These are phyloP conservation scores for Scedosporium dehoogii DNA, from an alignment of 2,329 filamentous ascomycete species.

Conservation along the genomic window DNA sequence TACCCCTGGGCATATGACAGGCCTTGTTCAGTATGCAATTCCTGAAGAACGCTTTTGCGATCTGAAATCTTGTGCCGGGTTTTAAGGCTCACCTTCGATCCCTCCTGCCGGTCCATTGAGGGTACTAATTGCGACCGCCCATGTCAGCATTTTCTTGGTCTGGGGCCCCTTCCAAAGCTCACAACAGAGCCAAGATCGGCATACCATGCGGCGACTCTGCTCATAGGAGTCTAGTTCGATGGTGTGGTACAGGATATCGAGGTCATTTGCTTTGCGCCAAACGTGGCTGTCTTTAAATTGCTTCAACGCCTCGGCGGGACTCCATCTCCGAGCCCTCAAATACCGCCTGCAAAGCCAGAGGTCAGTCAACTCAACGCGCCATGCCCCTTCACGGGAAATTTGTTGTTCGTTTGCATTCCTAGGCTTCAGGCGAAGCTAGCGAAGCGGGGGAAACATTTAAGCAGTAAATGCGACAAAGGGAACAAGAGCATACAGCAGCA, in stretches of 20 bases:
- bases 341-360: slow-evolving; percentile 53
- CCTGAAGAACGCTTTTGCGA: neutral
- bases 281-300: slow-evolving; percentile 86
- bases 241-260: slow-evolving; percentile 72
- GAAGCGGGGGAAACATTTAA: neutral
- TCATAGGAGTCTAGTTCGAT: slow-evolving; percentile 83
- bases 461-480: neutral
- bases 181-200: neutral
- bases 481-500: slow-evolving; percentile 48
- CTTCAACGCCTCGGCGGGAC: slow-evolving; percentile 62
- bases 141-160: no score
- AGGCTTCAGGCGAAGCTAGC: neutral
- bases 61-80: neutral
- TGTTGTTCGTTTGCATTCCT: neutral
- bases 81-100: slow-evolving; percentile 41
- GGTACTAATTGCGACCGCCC: slow-evolving; percentile 48
- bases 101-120: slow-evolving; percentile 87
- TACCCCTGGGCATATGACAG: slow-evolving; percentile 49
- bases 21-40: neutral
- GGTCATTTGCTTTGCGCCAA: slow-evolving; percentile 71
- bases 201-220: slow-evolving; percentile 62
- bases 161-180: no score
- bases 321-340: slow-evolving; percentile 74
- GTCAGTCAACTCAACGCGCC: slow-evolving; percentile 4
- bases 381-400: neutral